Percentiles rank a stretch among this genome's conserved stretches.
phyloP scores from a whole-genome alignment of 345 rosid genomes.

The Aquilaria sinensis region DNA sequence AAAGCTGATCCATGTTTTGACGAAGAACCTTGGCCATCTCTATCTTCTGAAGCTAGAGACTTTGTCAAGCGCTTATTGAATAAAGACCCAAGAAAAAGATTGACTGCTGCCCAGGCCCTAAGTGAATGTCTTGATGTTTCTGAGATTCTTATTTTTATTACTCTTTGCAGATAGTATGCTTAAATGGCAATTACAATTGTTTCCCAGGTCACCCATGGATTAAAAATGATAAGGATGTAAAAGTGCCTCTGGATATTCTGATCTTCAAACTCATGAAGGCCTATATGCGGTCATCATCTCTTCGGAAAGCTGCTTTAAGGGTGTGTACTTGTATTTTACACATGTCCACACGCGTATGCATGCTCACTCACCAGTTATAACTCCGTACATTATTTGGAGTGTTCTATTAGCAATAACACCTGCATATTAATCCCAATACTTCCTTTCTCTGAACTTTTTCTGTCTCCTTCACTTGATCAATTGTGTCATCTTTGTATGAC shows the following conservation, averaged over 20 bases:
- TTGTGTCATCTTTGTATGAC: no score
- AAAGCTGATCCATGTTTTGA: slow-evolving; percentile 94
- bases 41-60: slow-evolving; percentile 83
- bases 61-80: slow-evolving; percentile 77
- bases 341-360: no score
- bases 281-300: slow-evolving; percentile 83
- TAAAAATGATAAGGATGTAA: slow-evolving; percentile 41
- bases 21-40: slow-evolving; percentile 87
- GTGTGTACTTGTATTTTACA: slow-evolving; percentile 29
- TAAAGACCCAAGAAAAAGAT: slow-evolving; percentile 93
- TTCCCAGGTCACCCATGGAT: slow-evolving; percentile 94
- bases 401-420: no score
- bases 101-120: slow-evolving; percentile 96
- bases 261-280: slow-evolving; percentile 77
- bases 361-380: no score
- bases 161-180: slow-evolving; percentile 7
- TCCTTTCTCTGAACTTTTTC: no score
- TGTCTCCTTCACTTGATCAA: no score
- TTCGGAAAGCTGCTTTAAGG: slow-evolving; percentile 92
- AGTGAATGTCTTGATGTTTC: slow-evolving; percentile 41
- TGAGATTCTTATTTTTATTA: slow-evolving; percentile 1
- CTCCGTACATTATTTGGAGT: not conserved
- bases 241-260: slow-evolving; percentile 65
- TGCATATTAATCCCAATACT: no score
- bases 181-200: slow-evolving; percentile 11